phyloP scores from a whole-genome alignment of 176 grass and related monocot species.

The Carex scoparia region DNA sequence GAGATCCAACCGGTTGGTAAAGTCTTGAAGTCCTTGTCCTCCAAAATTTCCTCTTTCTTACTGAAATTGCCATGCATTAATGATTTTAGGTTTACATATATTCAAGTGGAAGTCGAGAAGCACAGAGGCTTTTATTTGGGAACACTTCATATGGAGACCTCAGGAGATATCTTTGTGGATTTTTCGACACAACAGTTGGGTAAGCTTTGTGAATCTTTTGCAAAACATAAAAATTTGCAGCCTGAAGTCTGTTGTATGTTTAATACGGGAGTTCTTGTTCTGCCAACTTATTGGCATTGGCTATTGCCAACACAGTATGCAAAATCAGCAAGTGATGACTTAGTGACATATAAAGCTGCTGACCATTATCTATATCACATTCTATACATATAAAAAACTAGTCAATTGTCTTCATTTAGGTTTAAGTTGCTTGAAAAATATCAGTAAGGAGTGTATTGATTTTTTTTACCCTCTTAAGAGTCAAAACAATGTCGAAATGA shows the following conservation, averaged over 20 bases:
- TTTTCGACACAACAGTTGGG: slow-evolving; percentile 90
- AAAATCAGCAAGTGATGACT: neutral
- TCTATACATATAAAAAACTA: neutral
- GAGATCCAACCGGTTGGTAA: neutral
- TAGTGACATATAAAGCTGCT: neutral
- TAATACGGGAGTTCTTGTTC: neutral
- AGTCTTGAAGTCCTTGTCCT: neutral
- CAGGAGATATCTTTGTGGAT: slow-evolving; percentile 67
- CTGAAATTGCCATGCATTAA: slow-evolving; percentile 24
- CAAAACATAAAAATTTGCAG: neutral
- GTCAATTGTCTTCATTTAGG: neutral
- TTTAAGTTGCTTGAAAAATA: neutral
- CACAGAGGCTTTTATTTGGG: slow-evolving; percentile 89
- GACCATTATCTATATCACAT: neutral
- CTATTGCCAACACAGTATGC: neutral
- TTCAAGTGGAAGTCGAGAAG: slow-evolving; percentile 95
- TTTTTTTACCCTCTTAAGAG: neutral
- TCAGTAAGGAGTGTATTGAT: neutral
- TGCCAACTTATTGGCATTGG: slow-evolving; percentile 5
- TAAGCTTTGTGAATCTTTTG: slow-evolving; percentile 33
- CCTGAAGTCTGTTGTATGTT: neutral
- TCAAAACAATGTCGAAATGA: neutral
- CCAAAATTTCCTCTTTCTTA: slow-evolving; percentile 19
- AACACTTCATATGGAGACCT: slow-evolving; percentile 74
- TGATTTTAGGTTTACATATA: slow-evolving; percentile 83